These are phyloP conservation scores for Psilocybe sp. DNA, from an alignment of 768 basidiomycete genomes.

Conservation along the genomic window DNA sequence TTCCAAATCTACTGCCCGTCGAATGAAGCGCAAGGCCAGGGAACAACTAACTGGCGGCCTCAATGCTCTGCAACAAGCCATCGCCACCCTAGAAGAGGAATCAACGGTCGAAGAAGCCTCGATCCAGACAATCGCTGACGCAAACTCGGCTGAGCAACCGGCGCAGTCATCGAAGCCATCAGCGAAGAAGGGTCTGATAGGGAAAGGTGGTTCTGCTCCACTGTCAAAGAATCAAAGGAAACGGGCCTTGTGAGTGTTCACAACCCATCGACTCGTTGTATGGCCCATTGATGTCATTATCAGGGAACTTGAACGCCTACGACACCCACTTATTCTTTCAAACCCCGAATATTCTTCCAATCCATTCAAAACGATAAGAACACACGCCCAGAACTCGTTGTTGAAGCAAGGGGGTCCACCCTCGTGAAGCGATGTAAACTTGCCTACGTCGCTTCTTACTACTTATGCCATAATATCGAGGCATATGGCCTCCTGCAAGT, in stretches of 20 bases:
- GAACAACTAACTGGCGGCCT: conserved; percentile 55
- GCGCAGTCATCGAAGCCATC: conserved; percentile 18
- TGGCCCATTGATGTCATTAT: neutral
- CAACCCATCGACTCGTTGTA: neutral
- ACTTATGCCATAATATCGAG: too few species aligned
- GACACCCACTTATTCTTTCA: conserved; percentile 67
- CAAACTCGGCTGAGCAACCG: conserved; percentile 3
- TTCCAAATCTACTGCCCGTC: conserved; percentile 71
- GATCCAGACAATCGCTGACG: conserved; percentile 10
- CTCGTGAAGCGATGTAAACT: neutral
- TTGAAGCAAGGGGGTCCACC: conserved; percentile 41
- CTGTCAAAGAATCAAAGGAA: conserved; percentile 66
- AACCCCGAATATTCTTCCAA: conserved; percentile 63
- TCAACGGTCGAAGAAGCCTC: conserved; percentile 13
- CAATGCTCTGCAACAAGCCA: conserved; percentile 48
- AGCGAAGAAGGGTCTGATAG: conserved; percentile 53
- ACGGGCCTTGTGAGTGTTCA: conserved; percentile 55
- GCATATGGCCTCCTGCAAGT: too few species aligned
- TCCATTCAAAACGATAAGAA: conserved; percentile 78
- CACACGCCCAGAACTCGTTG: conserved; percentile 77
- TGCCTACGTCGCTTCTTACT: too few species aligned
- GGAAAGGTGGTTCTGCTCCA: conserved; percentile 57
- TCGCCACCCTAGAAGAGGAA: conserved; percentile 48
- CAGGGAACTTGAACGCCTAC: conserved; percentile 64
- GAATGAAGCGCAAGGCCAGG: conserved; percentile 67